phyloP scores from a whole-genome alignment of 768 basidiomycete species.

The Pleurotus ostreatus region DNA sequence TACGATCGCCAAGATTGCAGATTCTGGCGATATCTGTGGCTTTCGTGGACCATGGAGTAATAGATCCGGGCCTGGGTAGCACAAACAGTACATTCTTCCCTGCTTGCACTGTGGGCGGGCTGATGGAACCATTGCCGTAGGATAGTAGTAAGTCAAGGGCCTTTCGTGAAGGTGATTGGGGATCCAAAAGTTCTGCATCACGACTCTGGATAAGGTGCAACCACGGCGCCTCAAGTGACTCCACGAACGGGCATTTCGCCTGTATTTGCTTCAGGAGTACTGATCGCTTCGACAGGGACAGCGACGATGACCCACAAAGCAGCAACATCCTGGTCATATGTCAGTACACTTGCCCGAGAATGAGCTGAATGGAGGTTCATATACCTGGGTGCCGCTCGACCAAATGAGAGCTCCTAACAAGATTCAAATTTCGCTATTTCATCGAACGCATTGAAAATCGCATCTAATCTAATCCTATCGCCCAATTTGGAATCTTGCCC shows the following conservation, averaged over 20 bases:
- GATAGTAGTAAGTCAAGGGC: constrained; percentile 69
- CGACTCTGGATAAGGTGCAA: constrained; percentile 78
- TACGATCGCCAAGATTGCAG: constrained; percentile 69
- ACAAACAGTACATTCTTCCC: constrained; percentile 57
- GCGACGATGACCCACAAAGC: constrained; percentile 70
- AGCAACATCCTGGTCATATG: constrained; percentile 56
- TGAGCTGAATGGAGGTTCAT: too few species aligned
- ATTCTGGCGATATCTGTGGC: constrained; percentile 92
- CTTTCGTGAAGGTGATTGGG: constrained; percentile 38
- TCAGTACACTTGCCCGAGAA: neutral
- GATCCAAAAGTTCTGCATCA: constrained; percentile 43
- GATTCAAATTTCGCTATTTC: too few species aligned
- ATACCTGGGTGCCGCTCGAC: too few species aligned
- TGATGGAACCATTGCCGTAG: constrained; percentile 77
- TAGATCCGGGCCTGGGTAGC: constrained; percentile 81
- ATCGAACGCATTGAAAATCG: too few species aligned
- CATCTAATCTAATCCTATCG: too few species aligned
- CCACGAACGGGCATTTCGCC: constrained; percentile 43
- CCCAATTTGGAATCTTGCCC: too few species aligned
- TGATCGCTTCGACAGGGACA: constrained; percentile 69
- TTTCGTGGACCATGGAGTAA: constrained; percentile 99
- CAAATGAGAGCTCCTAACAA: too few species aligned
- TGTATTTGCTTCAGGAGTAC: constrained; percentile 62
- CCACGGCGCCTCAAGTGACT: constrained; percentile 77
- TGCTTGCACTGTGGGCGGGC: constrained; percentile 23